Base-by-base conservation (phyloP, 1,284 basidiomycete genomes). In the Heterobasidion parviporum region DNA sequence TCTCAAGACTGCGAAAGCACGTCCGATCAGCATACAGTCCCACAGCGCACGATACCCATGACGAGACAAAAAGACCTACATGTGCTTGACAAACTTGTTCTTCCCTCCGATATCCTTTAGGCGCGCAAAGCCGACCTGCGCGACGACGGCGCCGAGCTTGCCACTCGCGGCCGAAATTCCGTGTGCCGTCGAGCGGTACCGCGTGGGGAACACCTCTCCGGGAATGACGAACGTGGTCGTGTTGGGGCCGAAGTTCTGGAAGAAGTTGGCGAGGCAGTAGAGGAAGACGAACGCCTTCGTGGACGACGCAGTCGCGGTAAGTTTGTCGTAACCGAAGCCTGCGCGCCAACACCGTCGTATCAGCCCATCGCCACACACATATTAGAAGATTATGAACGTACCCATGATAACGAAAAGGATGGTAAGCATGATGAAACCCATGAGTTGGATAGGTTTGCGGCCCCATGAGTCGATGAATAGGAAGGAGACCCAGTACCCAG, bases 121-220 rank as follows among this genome's bases (percentile, higher is more conserved):
- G 56, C 79, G 80, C 35, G 82, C 80, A 69, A 93, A 91, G 48
- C 83, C 89, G 60, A 92, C 83, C 70, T 92, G 89, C 3, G 89
- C 85, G 50, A 93, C 71, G 67, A 94, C 88, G 54, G 91, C 91
- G 46, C 91, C 92, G 52, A 92, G 76, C 71, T 93, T 94, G 53
- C 89, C 89, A 32, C 80, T 82, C 4, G 87, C 90, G 16, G 91
- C 92, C 16, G 85, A 87, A 67, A 94, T 92, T 70, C 91, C 91
- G 70, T 93, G 89, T 2, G 82, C 86, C 6, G 89, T 92, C 0
- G 87, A 88, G 52, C 90, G 80, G 72, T 92, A 92, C 49, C 91
- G 83, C 2, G 92, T 94, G 2, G 92, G 91, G 84, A 93, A 94
- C 33, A 77, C 81, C 69, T 94, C 90, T 56, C 88, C 89, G 8